phyloP scores from a whole-genome alignment of 2,329 filamentous ascomycete genomes.

The Aureobasidium pullulans region DNA sequence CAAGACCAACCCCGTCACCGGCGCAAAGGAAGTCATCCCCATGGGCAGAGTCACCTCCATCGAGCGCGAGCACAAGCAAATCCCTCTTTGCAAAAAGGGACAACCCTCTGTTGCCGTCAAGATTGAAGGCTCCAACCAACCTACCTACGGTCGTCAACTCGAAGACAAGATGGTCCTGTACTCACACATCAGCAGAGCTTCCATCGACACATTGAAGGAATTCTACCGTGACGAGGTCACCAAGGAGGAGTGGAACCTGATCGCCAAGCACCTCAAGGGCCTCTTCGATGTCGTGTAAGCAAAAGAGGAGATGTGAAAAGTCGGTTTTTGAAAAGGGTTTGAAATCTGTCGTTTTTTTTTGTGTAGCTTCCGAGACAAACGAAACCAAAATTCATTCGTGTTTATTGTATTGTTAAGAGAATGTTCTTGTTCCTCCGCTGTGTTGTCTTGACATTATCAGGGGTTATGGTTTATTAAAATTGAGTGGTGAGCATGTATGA shows the following conservation, averaged over 20 bases:
- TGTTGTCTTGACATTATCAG: no score
- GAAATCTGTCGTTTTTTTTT: no score
- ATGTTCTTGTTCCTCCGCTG: no score
- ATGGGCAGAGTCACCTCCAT: conserved; percentile 95
- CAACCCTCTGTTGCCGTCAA: conserved; percentile 97
- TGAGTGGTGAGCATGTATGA: no score
- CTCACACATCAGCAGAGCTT: conserved; percentile 75
- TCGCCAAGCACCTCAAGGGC: conserved; percentile 84
- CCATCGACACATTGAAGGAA: conserved; percentile 93
- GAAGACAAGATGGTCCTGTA: conserved; percentile 87
- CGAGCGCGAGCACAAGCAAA: conserved; percentile 94
- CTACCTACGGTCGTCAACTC: conserved; percentile 86
- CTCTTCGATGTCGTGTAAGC: conserved; percentile 75
- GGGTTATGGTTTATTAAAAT: no score
- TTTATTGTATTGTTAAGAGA: no score
- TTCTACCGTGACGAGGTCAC: conserved; percentile 83
- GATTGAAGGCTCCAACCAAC: conserved; percentile 90
- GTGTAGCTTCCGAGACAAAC: no score
- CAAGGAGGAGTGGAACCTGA: conserved; percentile 89
- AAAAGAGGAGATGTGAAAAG: no score
- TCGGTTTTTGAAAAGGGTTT: no score
- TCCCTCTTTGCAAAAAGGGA: conserved; percentile 86
- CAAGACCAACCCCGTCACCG: conserved; percentile 71
- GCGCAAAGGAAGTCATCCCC: conserved; percentile 72
- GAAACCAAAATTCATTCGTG: no score